Evolutionary conservation across 208 protist species (phyloP).

Genomic region (Leishmania guyanensis): DNA sequence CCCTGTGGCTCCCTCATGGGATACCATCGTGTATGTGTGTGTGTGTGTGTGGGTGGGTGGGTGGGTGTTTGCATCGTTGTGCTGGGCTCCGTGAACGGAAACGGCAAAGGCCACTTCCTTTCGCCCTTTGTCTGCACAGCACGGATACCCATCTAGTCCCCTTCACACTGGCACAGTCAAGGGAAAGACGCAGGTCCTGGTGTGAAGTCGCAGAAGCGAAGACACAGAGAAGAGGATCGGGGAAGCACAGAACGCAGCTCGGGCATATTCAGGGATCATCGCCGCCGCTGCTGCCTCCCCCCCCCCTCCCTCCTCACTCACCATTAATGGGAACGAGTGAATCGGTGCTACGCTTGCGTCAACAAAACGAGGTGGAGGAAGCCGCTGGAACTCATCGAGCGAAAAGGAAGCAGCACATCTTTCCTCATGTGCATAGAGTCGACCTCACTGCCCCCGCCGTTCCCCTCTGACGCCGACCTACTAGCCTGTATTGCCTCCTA

Average conservation of each 20-base stretch:
- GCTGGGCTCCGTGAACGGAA: not conserved
- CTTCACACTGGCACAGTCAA: not conserved
- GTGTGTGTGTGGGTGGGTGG: not conserved
- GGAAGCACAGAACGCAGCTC: not conserved
- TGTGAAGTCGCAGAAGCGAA: not conserved
- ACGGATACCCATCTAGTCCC: not conserved
- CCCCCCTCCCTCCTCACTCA: too few relatives aligned
- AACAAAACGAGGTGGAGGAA: too few relatives aligned
- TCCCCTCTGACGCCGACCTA: not conserved
- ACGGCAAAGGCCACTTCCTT: not conserved
- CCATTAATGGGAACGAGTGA: not conserved
- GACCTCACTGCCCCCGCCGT: not conserved
- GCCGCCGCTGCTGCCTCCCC: too few relatives aligned
- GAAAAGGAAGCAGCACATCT: not conserved
- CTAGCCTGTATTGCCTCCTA: constrained; percentile 31
- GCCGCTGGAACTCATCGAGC: not conserved
- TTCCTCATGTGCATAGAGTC: not conserved
- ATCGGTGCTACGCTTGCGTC: not conserved
- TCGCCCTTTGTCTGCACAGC: not conserved
- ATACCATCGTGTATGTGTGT: not conserved
- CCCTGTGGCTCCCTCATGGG: not conserved
- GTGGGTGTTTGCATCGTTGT: not conserved
- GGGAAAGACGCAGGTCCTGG: not conserved
- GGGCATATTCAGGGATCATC: not conserved
- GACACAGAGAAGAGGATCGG: not conserved